Percentiles rank a stretch among this genome's conserved stretches.
These are phyloP conservation scores for Colletotrichum acutatum DNA, from an alignment of 2,329 filamentous ascomycete genomes.

Conservation along the genomic window DNA sequence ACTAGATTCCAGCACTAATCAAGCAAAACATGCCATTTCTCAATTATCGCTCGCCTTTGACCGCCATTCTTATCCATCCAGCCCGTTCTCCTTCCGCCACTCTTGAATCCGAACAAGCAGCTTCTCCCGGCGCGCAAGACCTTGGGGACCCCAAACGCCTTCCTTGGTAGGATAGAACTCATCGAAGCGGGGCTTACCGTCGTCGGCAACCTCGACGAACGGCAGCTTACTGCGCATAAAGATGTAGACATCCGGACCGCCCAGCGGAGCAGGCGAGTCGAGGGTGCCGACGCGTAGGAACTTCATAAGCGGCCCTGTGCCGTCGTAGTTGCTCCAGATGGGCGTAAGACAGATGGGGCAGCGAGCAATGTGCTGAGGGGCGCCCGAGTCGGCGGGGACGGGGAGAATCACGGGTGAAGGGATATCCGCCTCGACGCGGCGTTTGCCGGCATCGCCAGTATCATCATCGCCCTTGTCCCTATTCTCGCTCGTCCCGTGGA, in stretches of 20 bases:
- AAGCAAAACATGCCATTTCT: background rate
- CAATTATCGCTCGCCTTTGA: background rate
- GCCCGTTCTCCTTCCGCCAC: constrained; percentile 13
- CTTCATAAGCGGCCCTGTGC: constrained; percentile 42
- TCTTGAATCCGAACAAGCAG: constrained; percentile 38
- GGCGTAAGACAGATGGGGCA: constrained; percentile 55
- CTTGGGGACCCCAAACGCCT: constrained; percentile 47
- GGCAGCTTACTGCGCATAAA: constrained; percentile 50
- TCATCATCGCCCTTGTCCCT: background rate
- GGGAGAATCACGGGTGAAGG: constrained; percentile 38
- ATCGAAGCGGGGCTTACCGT: constrained; percentile 50
- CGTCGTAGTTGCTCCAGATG: constrained; percentile 55
- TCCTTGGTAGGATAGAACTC: constrained; percentile 46
- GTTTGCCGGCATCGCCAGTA: background rate
- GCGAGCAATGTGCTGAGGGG: constrained; percentile 52
- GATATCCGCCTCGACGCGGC: background rate
- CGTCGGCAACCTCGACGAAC: constrained; percentile 50
- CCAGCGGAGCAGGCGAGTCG: constrained; percentile 47
- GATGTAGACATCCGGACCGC: constrained; percentile 58
- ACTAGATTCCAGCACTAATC: background rate
- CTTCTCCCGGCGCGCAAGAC: constrained; percentile 43
- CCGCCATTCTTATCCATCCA: background rate
- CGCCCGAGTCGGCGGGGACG: constrained; percentile 52
- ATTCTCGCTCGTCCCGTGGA: background rate
- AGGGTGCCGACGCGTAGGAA: constrained; percentile 58